Evolutionary conservation across 169 alveolate genomes (phyloP).

Genomic region (Plasmodium yoelii): DNA sequence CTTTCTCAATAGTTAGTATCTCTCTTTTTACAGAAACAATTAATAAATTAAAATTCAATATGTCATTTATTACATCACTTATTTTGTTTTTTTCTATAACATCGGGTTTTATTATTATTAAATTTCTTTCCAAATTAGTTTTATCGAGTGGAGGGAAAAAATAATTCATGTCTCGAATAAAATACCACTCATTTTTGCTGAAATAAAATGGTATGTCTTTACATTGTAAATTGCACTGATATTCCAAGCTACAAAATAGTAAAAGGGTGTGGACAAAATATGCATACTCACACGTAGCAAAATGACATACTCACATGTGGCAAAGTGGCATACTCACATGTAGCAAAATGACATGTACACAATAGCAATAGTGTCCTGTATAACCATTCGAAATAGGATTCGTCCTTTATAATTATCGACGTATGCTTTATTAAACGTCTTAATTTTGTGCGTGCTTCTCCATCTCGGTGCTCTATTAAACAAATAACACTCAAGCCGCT

Average conservation of each 20-base stretch:
- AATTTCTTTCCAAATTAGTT: constrained; percentile 44
- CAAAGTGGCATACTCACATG: no score
- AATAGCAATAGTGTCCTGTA: no score
- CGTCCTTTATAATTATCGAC: constrained; percentile 65
- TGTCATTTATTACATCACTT: constrained; percentile 46
- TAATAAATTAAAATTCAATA: constrained; percentile 57
- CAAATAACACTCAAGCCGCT: constrained; percentile 62
- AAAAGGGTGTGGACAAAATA: neutral
- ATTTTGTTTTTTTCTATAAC: constrained; percentile 46
- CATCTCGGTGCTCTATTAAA: constrained; percentile 37
- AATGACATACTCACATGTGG: no score
- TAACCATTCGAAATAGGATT: constrained; percentile 66
- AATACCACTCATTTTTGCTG: constrained; percentile 73
- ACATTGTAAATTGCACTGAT: constrained; percentile 63
- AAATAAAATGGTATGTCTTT: constrained; percentile 62
- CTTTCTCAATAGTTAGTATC: constrained; percentile 30
- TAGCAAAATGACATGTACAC: no score
- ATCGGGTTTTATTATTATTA: constrained; percentile 68
- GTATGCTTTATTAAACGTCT: constrained; percentile 35
- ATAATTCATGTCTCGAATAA: constrained; percentile 48
- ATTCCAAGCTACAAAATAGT: constrained; percentile 35
- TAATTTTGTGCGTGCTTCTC: constrained; percentile 33
- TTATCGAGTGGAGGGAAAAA: constrained; percentile 39
- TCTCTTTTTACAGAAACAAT: constrained; percentile 69
- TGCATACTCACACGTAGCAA: no score